Evolutionary conservation across 441 rosid species (phyloP).

Genomic region (Pelargonium hybrid): DNA sequence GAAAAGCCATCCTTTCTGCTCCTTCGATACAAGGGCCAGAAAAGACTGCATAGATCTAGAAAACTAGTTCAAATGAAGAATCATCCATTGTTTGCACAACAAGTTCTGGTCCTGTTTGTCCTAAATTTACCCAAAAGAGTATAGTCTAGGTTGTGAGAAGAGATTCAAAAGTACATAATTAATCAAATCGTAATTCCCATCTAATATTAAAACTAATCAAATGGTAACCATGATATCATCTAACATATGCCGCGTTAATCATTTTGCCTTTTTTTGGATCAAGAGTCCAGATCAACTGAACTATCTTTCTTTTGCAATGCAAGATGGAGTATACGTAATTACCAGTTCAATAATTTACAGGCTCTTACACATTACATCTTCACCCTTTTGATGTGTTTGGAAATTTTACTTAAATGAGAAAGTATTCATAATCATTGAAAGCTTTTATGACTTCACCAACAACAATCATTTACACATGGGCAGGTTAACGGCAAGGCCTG

Average conservation of each 20-base stretch:
- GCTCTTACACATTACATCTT: not conserved
- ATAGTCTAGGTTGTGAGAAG: not conserved
- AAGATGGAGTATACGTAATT: not conserved
- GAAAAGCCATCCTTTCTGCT: not conserved
- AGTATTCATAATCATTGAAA: constrained; percentile 9
- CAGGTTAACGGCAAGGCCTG: not conserved
- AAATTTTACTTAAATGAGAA: not conserved
- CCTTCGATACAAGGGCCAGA: not conserved
- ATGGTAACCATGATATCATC: too few relatives aligned
- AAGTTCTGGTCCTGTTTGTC: not conserved
- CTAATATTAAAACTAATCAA: not conserved
- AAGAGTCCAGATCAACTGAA: constrained; percentile 4
- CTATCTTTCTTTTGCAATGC: not conserved
- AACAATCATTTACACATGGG: constrained; percentile 26
- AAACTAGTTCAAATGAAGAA: not conserved
- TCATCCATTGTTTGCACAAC: not conserved
- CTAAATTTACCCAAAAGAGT: not conserved
- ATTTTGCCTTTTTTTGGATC: not conserved
- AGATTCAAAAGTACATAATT: not conserved
- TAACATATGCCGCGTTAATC: not conserved
- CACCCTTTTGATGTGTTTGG: not conserved
- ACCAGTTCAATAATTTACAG: not conserved
- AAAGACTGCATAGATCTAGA: not conserved
- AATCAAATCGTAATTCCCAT: not conserved
- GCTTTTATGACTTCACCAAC: constrained; percentile 15